Conservation (phyloP, 495 filamentous ascomycete genomes). For the Lasiosphaeria hispida region DNA sequence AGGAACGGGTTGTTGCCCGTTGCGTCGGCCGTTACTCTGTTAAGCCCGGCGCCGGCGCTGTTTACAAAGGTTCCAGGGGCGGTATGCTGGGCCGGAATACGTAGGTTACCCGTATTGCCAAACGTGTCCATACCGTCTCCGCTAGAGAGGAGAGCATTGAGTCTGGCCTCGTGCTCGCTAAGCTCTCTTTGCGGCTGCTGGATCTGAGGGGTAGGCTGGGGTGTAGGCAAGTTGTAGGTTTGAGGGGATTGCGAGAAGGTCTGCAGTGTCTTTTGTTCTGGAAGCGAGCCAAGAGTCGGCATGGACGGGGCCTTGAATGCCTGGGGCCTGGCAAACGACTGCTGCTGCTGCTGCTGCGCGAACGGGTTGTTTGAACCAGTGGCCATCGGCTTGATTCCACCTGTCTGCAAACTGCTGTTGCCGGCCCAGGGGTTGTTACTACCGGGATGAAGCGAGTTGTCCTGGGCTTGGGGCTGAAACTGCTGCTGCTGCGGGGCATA, state of each 20-base stretch:
- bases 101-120: slow-evolving; percentile 89
- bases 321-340: slow-evolving; percentile 39
- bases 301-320: slow-evolving; percentile 52
- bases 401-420: slow-evolving; percentile 42
- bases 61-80: slow-evolving; percentile 97
- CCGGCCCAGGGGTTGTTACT: slow-evolving; percentile 83
- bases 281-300: slow-evolving; percentile 64
- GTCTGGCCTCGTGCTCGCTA: slow-evolving; percentile 76
- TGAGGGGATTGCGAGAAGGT: slow-evolving; percentile 30
- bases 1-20: slow-evolving; percentile 94
- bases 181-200: slow-evolving; percentile 52
- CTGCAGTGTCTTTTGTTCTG: slow-evolving; percentile 66
- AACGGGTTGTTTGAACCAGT: slow-evolving; percentile 98
- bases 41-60: slow-evolving; percentile 76
- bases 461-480: slow-evolving; percentile 41
- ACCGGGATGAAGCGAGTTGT: slow-evolving; percentile 57
- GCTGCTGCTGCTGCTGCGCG: slow-evolving; percentile 47
- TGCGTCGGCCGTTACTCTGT: slow-evolving; percentile 63
- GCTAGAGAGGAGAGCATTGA: slow-evolving; percentile 83
- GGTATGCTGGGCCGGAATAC: slow-evolving; percentile 95
- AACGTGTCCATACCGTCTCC: slow-evolving; percentile 97
- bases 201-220: slow-evolving; percentile 28
- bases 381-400: slow-evolving; percentile 56
- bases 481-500: slow-evolving; percentile 51
- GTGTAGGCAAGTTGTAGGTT: slow-evolving; percentile 22